Percentiles rank a stretch among this genome's conserved stretches.
Evolutionary conservation across 345 rosid genomes (phyloP).

Genomic region (Tarenaya hassleriana): DNA sequence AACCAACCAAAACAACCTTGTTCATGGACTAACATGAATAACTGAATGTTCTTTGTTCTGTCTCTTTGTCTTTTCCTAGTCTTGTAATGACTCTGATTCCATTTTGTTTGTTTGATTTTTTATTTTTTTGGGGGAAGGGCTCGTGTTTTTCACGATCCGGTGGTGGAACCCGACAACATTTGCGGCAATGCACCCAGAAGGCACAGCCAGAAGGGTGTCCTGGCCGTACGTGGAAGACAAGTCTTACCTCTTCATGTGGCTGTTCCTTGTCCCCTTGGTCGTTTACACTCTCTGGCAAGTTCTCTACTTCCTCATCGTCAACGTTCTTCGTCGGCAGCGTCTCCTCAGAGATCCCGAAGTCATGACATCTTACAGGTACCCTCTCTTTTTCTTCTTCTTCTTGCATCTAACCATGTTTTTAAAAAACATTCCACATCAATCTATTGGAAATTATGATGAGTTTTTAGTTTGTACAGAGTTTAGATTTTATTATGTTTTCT

Average conservation of each 20-base stretch:
- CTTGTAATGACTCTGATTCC: background rate
- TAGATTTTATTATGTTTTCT: too few relatives aligned
- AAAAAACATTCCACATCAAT: background rate
- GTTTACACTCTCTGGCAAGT: slow-evolving; percentile 89
- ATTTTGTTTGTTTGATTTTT: background rate
- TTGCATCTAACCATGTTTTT: slow-evolving; percentile 2
- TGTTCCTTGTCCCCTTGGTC: slow-evolving; percentile 75
- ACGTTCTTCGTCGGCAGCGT: slow-evolving; percentile 88
- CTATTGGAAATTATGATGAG: too few relatives aligned
- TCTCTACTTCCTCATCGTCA: slow-evolving; percentile 81
- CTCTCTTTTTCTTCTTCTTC: background rate
- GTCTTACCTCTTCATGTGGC: slow-evolving; percentile 70
- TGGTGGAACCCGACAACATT: slow-evolving; percentile 97
- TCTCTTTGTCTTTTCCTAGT: background rate
- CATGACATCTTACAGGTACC: slow-evolving; percentile 94
- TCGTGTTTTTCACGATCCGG: slow-evolving; percentile 88
- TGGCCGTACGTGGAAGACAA: slow-evolving; percentile 92
- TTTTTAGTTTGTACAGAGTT: too few relatives aligned
- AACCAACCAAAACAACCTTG: too few relatives aligned
- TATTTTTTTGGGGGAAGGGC: slow-evolving; percentile 42
- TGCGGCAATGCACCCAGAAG: slow-evolving; percentile 86
- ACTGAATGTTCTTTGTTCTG: too few relatives aligned
- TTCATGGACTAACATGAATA: too few relatives aligned
- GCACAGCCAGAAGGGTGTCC: slow-evolving; percentile 50
- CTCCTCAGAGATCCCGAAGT: slow-evolving; percentile 94